These are phyloP conservation scores for Barnettozyma californica DNA, from an alignment of 805 yeast genomes.

Conservation along the genomic window DNA sequence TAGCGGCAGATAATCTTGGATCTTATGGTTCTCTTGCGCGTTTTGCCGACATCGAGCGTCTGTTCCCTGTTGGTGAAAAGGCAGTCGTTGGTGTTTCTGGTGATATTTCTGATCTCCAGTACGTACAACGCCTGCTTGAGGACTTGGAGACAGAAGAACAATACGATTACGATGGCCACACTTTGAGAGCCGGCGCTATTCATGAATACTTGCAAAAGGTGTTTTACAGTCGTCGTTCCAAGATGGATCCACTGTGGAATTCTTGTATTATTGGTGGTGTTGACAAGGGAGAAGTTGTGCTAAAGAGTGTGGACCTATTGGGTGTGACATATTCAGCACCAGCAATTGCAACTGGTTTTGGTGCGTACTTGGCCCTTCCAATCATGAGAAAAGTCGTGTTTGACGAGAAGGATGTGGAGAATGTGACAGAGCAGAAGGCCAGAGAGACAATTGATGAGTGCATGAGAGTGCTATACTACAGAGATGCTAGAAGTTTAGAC, in stretches of 20 bases:
- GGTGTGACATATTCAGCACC: constrained; percentile 91
- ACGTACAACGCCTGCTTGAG: constrained; percentile 66
- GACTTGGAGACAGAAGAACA: constrained; percentile 73
- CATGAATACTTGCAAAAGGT: constrained; percentile 84
- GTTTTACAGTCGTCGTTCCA: constrained; percentile 80
- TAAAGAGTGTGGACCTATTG: constrained; percentile 82
- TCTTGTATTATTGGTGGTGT: constrained; percentile 88
- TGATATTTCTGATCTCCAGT: constrained; percentile 90
- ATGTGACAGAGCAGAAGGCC: constrained; percentile 70
- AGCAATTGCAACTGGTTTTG: constrained; percentile 92
- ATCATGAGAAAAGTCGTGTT: constrained; percentile 81
- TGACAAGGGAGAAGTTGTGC: constrained; percentile 65
- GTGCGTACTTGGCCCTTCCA: constrained; percentile 92
- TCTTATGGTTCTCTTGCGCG: constrained; percentile 92
- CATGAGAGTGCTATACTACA: constrained; percentile 90
- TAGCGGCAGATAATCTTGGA: constrained; percentile 93
- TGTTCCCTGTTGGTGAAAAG: constrained; percentile 75
- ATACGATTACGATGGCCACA: constrained; percentile 67
- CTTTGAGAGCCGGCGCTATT: constrained; percentile 78
- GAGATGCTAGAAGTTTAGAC: constrained; percentile 93
- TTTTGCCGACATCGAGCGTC: constrained; percentile 78
- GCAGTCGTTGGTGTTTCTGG: constrained; percentile 94
- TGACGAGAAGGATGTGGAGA: constrained; percentile 66
- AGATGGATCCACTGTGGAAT: constrained; percentile 97
- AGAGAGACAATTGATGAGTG: constrained; percentile 70